Evolutionary conservation across 1,139 yeast genomes (phyloP), one percentile per base, ranked within the genome.

Genomic region (Candida tunisiensis): DNA sequence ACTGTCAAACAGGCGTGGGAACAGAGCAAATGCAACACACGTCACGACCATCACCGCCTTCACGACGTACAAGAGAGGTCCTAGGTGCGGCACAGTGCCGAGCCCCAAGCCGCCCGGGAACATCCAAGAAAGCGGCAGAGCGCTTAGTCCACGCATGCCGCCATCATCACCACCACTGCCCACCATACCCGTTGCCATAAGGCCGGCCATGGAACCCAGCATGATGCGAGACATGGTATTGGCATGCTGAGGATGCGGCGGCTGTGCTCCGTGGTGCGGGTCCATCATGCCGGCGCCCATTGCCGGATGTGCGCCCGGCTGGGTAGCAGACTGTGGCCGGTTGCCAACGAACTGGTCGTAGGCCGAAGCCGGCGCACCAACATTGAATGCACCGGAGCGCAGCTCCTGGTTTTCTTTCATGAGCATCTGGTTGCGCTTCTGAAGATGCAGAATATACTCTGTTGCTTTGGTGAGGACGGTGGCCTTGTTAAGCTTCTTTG

Each of bases 381-480:
- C n/a, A n/a, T n/a, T n/a, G n/a, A n/a, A n/a, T n/a, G n/a, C n/a
- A n/a, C n/a, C n/a, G n/a, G n/a, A n/a, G n/a, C 34, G 29, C 38
- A 75, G 54, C 22, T 57, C 60, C 4, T 55, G 45, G 38, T 71
- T 65, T 41, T 79, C 85, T 30, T 60, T 56, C 35, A 52, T 56
- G 38, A 79, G 57, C 11, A 53, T 40, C 3, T 60, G 65, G 46
- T 80, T 80, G 41, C 77, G 75, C 29, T 54, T 51, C 45, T 83
- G 92, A 45, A 85, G 60, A 51, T 83, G 93, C 40, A 67, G 65
- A 41, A 85, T 83, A 45, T 83, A 85, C 49, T 83, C 95, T 2
- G 91, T 78, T 4, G 95, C 93, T 46, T 83, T 80, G 27, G 83
- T 67, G 36, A 85, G 61, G 16, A 85, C 83, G 27, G 82, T 74